Percentiles rank a stretch among this genome's conserved stretches.
Conservation (phyloP, 331 rosid species). For the Stylosanthes scabra region DNA sequence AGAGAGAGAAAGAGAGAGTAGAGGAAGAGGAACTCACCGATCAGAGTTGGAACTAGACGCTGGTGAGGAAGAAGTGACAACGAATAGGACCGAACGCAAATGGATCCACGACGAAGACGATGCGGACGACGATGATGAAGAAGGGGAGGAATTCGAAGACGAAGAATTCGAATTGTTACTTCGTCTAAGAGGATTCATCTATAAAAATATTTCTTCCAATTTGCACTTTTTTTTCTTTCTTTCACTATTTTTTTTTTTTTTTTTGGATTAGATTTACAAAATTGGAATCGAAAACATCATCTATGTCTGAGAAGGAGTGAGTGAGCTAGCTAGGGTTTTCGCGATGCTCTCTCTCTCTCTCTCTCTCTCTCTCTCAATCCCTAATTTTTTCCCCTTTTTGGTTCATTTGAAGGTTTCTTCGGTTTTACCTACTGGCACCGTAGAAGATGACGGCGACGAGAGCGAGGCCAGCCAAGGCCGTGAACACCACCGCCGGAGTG, state of each 20-base stretch:
- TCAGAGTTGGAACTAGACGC: slow-evolving; percentile 95
- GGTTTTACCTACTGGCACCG: slow-evolving; percentile 72
- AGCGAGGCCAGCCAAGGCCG: slow-evolving; percentile 75
- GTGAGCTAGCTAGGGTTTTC: slow-evolving; percentile 51
- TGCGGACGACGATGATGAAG: slow-evolving; percentile 72
- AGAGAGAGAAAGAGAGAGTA: slow-evolving; percentile 35
- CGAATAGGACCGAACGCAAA: slow-evolving; percentile 98
- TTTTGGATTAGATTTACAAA: slow-evolving; percentile 24
- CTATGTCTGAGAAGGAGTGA: slow-evolving; percentile 33
- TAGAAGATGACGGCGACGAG: slow-evolving; percentile 67
- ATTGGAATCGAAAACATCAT: slow-evolving; percentile 44
- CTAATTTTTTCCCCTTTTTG: background rate
- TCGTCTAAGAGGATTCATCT: slow-evolving; percentile 97
- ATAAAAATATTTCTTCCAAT: slow-evolving; percentile 46
- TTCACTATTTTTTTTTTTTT: background rate
- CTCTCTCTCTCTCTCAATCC: slow-evolving; percentile 29
- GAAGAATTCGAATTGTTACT: slow-evolving; percentile 83
- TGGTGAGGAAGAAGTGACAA: slow-evolving; percentile 96
- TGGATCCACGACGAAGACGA: slow-evolving; percentile 97
- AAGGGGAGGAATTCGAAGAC: slow-evolving; percentile 73
- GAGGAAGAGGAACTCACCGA: slow-evolving; percentile 86
- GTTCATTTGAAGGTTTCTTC: slow-evolving; percentile 32
- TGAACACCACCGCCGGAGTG: slow-evolving; percentile 59
- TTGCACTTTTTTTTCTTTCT: slow-evolving; percentile 22
- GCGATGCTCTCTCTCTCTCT: slow-evolving; percentile 35